Base-by-base conservation (phyloP, 2,329 filamentous ascomycete genomes). In the Penicillium psychrosexuale region DNA sequence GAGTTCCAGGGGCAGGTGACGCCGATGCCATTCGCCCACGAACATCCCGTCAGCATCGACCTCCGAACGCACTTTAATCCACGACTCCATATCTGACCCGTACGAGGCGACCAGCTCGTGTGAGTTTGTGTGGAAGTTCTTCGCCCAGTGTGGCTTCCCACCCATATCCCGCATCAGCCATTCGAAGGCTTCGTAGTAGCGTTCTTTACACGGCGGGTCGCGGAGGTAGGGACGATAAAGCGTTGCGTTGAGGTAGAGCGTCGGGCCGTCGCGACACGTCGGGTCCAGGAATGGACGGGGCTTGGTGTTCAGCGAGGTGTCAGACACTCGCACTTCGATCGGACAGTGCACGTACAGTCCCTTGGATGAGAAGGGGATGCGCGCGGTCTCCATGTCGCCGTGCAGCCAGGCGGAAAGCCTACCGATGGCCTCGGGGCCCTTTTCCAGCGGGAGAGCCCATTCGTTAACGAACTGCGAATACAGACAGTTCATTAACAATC, bases 401-500 rank as follows among this genome's bases (percentile, higher is more conserved):
- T 89, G 88, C 50, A 99, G 80, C 94, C 94, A 99, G 45, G 89
- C 88, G 37, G 87, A 89, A 12, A 99, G 81, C 9, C 94, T 85
- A 31, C 79, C 82, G 40, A 99, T 84, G 8, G 91, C 92, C 74
- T 97, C 92, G 13, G 93, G 93, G 0, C 94, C 94, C 62, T 88
- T 88, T 60, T 85, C 79, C 1, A 99, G 80, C 1, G 94, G 93
- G 7, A 99, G 82, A 0, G 93, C 93, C 94, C 94, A 99, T 72
- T 99, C 94, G 72, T 99, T 97, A 61, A 99, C 94, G 66, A 91
- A 96, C 70, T 99, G 94, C n/a, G 89, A 93, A 78, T 97, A 99
- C 6, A 97, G 83, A 68, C 94, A 99, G 77, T 99, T 94, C 89
- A 99, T 93, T 49, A 97, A 80, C 43, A 97, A 82, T 12, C 91